Percentiles rank a stretch among this genome's conserved stretches.
Evolutionary conservation across 202 grass and related monocot genomes (phyloP).

Genomic region (Saccharum hybrid): DNA sequence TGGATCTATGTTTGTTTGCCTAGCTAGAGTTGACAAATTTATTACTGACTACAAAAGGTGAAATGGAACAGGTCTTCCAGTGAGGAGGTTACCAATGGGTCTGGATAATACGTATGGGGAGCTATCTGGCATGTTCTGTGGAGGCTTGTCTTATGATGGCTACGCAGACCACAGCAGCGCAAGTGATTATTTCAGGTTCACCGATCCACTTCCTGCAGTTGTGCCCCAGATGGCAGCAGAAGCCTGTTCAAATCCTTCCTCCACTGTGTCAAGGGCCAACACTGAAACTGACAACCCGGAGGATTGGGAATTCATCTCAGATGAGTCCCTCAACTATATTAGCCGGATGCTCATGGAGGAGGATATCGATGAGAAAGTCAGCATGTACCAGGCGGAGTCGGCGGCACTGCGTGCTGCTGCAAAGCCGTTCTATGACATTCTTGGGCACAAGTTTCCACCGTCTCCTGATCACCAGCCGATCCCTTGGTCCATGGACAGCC

Average conservation of each 20-base stretch:
- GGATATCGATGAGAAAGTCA: slow-evolving; percentile 89
- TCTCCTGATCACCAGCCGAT: slow-evolving; percentile 49
- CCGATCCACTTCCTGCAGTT: neutral
- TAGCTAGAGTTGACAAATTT: neutral
- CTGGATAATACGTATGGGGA: slow-evolving; percentile 56
- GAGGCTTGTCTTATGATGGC: slow-evolving; percentile 54
- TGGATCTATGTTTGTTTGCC: neutral
- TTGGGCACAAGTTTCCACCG: slow-evolving; percentile 81
- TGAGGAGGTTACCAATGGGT: slow-evolving; percentile 38
- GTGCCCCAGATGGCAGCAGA: slow-evolving; percentile 32
- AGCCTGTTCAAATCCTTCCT: slow-evolving; percentile 4
- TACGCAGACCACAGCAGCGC: slow-evolving; percentile 31
- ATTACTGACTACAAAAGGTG: slow-evolving; percentile 13
- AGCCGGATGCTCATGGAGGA: slow-evolving; percentile 92
- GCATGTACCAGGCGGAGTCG: slow-evolving; percentile 74
- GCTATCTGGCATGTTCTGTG: slow-evolving; percentile 51
- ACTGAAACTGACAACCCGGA: slow-evolving; percentile 63
- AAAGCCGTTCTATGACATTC: slow-evolving; percentile 91
- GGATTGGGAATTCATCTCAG: slow-evolving; percentile 85
- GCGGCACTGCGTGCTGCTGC: slow-evolving; percentile 60
- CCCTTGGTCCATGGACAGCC: slow-evolving; percentile 56
- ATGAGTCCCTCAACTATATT: slow-evolving; percentile 88
- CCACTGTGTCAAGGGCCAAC: slow-evolving; percentile 33
- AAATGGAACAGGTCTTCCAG: slow-evolving; percentile 31
- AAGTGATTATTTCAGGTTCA: slow-evolving; percentile 55